phyloP scores from a whole-genome alignment of 345 rosid species.

The Gossypioides kirkii region DNA sequence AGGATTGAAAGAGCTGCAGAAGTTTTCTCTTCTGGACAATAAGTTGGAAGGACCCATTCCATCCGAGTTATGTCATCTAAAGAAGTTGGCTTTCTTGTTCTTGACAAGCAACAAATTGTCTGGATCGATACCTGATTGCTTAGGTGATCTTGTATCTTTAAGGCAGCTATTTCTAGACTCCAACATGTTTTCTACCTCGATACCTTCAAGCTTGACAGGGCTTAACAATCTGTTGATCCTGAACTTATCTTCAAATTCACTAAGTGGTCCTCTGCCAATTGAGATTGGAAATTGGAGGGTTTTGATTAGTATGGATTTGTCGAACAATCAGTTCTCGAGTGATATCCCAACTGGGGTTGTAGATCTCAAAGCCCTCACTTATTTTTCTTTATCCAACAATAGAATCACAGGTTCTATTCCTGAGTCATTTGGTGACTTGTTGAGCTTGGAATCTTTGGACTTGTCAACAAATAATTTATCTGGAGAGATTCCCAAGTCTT shows the following conservation, averaged over 20 bases:
- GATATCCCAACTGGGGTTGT: too few species aligned
- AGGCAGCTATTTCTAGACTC: background rate
- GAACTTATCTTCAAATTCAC: conserved; percentile 16
- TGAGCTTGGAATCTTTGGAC: conserved; percentile 19
- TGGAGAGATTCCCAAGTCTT: conserved; percentile 18
- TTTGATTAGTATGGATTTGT: conserved; percentile 9
- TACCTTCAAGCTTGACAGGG: conserved; percentile 15
- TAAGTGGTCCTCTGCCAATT: too few species aligned
- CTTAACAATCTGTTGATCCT: conserved; percentile 4
- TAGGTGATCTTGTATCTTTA: background rate
- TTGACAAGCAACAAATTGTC: too few species aligned
- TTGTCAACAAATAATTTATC: conserved; percentile 20
- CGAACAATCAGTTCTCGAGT: conserved; percentile 8
- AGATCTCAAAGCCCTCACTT: too few species aligned
- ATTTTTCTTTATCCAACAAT: too few species aligned
- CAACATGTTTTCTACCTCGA: background rate
- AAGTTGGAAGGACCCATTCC: conserved; percentile 9
- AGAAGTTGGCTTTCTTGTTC: too few species aligned
- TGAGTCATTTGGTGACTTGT: background rate
- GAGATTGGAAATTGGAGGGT: conserved; percentile 11
- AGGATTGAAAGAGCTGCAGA: too few species aligned
- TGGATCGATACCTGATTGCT: too few species aligned
- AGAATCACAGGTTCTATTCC: too few species aligned
- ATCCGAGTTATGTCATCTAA: too few species aligned
- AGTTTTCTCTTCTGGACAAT: background rate